A percentile compares a stretch with the other conserved stretches of the same genome.
phyloP scores from a whole-genome alignment of 2,329 filamentous ascomycete genomes.

The Aspergillus brunneoviolaceus region DNA sequence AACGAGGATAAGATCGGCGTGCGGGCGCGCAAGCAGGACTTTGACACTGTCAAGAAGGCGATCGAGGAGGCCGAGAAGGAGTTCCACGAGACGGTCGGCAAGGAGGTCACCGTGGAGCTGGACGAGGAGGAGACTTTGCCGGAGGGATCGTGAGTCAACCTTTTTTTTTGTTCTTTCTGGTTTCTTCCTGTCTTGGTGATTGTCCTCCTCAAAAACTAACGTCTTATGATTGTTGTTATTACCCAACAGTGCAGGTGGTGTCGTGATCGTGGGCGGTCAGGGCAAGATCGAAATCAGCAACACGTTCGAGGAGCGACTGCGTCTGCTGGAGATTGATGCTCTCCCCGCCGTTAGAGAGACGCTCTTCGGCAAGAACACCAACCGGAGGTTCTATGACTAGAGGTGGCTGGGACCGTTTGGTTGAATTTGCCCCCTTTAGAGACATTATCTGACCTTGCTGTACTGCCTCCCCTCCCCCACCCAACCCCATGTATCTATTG shows the following conservation, averaged over 20 bases:
- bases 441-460: too few relatives aligned
- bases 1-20: constrained; percentile 75
- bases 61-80: constrained; percentile 73
- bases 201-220: neutral
- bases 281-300: constrained; percentile 99
- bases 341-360: constrained; percentile 81
- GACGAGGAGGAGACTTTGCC: constrained; percentile 78
- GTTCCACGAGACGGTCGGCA: constrained; percentile 76
- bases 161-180: constrained; percentile 11
- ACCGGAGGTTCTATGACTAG: constrained; percentile 93
- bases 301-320: constrained; percentile 89
- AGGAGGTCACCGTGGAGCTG: constrained; percentile 67
- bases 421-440: neutral
- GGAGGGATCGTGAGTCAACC: constrained; percentile 71
- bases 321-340: constrained; percentile 78
- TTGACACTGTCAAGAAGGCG: constrained; percentile 72
- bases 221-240: neutral
- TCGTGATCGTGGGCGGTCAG: constrained; percentile 73
- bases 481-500: constrained; percentile 18
- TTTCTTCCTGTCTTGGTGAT: neutral
- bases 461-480: neutral
- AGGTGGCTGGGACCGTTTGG: constrained; percentile 12
- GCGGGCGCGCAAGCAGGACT: constrained; percentile 77
- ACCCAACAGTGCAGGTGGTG: constrained; percentile 70
- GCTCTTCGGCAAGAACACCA: constrained; percentile 90